These are phyloP conservation scores for Lineolata rhizophorae DNA, from an alignment of 495 filamentous ascomycete species.

Conservation along the genomic window DNA sequence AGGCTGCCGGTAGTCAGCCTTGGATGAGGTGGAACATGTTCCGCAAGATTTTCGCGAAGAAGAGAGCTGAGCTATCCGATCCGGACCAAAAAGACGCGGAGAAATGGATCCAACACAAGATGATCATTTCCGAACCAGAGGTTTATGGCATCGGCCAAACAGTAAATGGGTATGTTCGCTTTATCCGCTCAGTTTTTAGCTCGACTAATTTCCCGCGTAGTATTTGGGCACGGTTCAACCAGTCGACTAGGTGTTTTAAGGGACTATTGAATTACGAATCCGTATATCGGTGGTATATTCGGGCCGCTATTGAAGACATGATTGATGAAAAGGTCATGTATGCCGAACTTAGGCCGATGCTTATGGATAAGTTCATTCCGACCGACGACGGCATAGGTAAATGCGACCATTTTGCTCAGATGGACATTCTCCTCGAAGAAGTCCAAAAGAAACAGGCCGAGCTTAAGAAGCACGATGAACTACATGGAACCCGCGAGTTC, in stretches of 20 bases:
- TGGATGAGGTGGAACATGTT: conserved; percentile 16
- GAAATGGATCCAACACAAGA: conserved; percentile 11
- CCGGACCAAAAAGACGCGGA: conserved; percentile 7
- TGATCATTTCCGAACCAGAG: conserved; percentile 11
- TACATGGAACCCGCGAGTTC: too few species aligned
- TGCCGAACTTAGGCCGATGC: conserved; percentile 19
- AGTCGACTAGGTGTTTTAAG: conserved; percentile 19
- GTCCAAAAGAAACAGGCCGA: conserved; percentile 11
- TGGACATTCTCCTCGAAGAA: conserved; percentile 16
- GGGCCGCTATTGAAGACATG: conserved; percentile 18
- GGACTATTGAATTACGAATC: conserved; percentile 18
- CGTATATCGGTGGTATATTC: conserved; percentile 18
- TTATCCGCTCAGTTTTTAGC: neutral
- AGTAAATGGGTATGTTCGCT: conserved; percentile 11
- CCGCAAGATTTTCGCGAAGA: conserved; percentile 1
- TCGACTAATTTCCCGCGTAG: conserved; percentile 5
- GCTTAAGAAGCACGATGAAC: conserved; percentile 7
- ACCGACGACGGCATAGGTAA: conserved; percentile 11
- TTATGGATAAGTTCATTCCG: conserved; percentile 19
- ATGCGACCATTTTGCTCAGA: conserved; percentile 12
- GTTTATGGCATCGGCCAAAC: conserved; percentile 11
- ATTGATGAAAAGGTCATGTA: conserved; percentile 19
- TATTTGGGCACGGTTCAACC: conserved; percentile 21
- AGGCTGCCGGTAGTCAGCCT: conserved; percentile 4
- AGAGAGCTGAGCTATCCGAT: too few species aligned